These are phyloP conservation scores for Calonectria crousiana DNA, from an alignment of 2,329 filamentous ascomycete genomes.

Conservation along the genomic window DNA sequence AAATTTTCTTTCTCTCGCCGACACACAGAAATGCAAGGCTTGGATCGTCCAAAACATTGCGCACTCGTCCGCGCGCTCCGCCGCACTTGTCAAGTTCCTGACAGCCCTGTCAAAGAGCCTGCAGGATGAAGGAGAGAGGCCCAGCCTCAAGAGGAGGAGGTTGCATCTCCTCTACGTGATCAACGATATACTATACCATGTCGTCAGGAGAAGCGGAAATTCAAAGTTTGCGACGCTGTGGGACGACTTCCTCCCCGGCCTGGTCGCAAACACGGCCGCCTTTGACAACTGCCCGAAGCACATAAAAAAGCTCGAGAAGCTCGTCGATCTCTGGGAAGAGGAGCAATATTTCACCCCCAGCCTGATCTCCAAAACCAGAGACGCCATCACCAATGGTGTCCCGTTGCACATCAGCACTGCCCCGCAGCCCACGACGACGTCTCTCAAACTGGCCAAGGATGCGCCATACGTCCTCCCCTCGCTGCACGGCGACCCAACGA, in stretches of 20 bases:
- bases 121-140: slow-evolving; percentile 47
- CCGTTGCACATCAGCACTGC: slow-evolving; percentile 37
- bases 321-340: slow-evolving; percentile 79
- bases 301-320: slow-evolving; percentile 70
- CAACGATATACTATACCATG: slow-evolving; percentile 82
- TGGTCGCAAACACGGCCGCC: slow-evolving; percentile 70
- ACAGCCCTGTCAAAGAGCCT: slow-evolving; percentile 70
- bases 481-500: slow-evolving; percentile 79
- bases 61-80: slow-evolving; percentile 74
- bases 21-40: slow-evolving; percentile 83
- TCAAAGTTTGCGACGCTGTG: slow-evolving; percentile 68
- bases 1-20: slow-evolving; percentile 42
- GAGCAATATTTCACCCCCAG: slow-evolving; percentile 70
- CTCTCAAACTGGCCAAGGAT: slow-evolving; percentile 62
- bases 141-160: slow-evolving; percentile 75
- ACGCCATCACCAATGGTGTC: slow-evolving; percentile 61
- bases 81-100: slow-evolving; percentile 81
- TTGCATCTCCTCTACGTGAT: slow-evolving; percentile 83
- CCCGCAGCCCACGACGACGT: slow-evolving; percentile 37
- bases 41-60: slow-evolving; percentile 83
- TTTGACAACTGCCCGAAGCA: slow-evolving; percentile 75
- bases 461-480: slow-evolving; percentile 79
- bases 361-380: slow-evolving; percentile 69
- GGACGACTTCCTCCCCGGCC: slow-evolving; percentile 69
- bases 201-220: slow-evolving; percentile 64